Conservation (phyloP, 805 yeast species). For the Lachancea mirantina region DNA sequence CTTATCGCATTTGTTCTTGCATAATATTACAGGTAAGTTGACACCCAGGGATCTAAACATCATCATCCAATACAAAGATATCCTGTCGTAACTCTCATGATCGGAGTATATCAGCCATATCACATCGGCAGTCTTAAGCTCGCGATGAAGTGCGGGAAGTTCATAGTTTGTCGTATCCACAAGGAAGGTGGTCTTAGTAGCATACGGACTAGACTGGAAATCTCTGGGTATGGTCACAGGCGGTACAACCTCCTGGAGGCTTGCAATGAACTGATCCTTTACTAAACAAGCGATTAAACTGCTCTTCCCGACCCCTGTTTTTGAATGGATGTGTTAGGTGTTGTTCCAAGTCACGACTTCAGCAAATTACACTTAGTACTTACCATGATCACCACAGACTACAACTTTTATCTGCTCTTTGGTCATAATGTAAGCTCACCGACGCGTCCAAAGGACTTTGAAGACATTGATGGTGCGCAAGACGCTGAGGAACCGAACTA, state of each 20-base stretch:
- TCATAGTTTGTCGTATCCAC: slow-evolving; percentile 78
- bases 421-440: no score
- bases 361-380: slow-evolving; percentile 5
- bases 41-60: slow-evolving; percentile 88
- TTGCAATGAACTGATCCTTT: slow-evolving; percentile 73
- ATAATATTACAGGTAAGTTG: slow-evolving; percentile 84
- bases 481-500: no score
- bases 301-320: slow-evolving; percentile 67
- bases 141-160: slow-evolving; percentile 51
- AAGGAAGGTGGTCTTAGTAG: slow-evolving; percentile 60
- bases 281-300: slow-evolving; percentile 72
- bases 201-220: slow-evolving; percentile 49
- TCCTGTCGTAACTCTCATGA: slow-evolving; percentile 88
- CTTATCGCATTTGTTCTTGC: slow-evolving; percentile 81
- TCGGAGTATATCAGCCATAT: slow-evolving; percentile 93
- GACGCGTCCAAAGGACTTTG: no score
- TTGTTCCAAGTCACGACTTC: no score
- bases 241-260: slow-evolving; percentile 71
- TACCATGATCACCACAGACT: slow-evolving; percentile 87
- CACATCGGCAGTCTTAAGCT: slow-evolving; percentile 78
- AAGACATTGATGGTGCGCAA: no score
- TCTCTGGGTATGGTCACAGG: slow-evolving; percentile 78
- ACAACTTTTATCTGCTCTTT: slow-evolving; percentile 66
- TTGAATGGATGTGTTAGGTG: neutral
- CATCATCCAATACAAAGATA: slow-evolving; percentile 92